phyloP scores from a whole-genome alignment of 139 green algal species.

The Pycnococcus provasolii region DNA sequence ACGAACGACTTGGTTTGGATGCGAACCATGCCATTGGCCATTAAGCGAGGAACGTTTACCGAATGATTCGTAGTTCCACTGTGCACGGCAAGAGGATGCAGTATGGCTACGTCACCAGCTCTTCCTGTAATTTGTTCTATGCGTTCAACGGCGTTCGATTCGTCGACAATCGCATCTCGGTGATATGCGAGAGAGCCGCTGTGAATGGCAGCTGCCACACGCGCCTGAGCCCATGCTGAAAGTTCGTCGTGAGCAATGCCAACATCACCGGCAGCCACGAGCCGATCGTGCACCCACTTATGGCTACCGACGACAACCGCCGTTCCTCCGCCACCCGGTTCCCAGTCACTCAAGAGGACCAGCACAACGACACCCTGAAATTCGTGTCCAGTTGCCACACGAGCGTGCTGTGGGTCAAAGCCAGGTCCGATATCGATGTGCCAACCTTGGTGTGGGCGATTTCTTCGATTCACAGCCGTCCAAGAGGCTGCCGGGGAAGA shows the following conservation, averaged over 20 bases:
- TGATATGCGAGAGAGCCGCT: neutral
- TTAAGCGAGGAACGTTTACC: neutral
- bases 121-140: conserved; percentile 10
- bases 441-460: neutral
- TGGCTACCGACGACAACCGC: conserved; percentile 11
- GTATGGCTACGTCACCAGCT: neutral
- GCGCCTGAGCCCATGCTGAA: neutral
- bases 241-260: conserved; percentile 4
- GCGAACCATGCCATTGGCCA: conserved; percentile 18
- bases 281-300: neutral
- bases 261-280: neutral
- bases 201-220: neutral
- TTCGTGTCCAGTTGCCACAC: neutral
- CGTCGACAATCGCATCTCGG: neutral
- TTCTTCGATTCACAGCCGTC: conserved; percentile 14
- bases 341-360: conserved; percentile 10
- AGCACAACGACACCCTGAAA: conserved; percentile 13
- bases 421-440: conserved; percentile 18
- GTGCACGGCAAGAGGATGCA: conserved; percentile 18
- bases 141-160: neutral
- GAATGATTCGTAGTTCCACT: conserved; percentile 15
- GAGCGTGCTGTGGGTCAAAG: neutral
- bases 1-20: conserved; percentile 4
- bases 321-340: conserved; percentile 11
- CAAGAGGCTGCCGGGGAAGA: neutral